Evolutionary conservation across 2,329 filamentous ascomycete genomes (phyloP).

Genomic region (Pseudogymnoascus sp.): DNA sequence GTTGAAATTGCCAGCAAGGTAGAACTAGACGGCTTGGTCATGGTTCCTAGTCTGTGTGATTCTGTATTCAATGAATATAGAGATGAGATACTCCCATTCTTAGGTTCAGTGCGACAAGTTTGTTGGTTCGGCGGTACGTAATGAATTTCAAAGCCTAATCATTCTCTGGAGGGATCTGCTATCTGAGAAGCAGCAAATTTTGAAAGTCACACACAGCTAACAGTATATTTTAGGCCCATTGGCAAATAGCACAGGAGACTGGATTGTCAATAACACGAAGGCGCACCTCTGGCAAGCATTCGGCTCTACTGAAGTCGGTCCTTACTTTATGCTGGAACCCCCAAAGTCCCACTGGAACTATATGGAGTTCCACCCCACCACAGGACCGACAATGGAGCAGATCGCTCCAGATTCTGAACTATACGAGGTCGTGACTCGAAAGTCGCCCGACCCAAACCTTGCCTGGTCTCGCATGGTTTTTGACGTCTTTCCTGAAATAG

Average conservation of each 20-base stretch:
- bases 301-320: constrained; percentile 28
- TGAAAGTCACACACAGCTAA: not conserved
- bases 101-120: constrained; percentile 14
- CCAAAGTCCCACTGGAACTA: constrained; percentile 28
- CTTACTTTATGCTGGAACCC: constrained; percentile 19
- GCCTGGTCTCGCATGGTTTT: constrained; percentile 31
- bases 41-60: constrained; percentile 15
- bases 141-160: not conserved
- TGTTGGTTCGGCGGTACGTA: constrained; percentile 20
- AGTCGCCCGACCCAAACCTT: constrained; percentile 19
- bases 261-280: constrained; percentile 23
- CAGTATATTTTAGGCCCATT: constrained; percentile 20
- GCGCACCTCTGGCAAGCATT: constrained; percentile 21
- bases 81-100: constrained; percentile 12
- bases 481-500: constrained; percentile 32
- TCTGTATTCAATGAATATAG: constrained; percentile 15
- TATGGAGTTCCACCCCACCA: constrained; percentile 23
- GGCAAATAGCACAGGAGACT: constrained; percentile 25
- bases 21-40: constrained; percentile 17
- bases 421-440: constrained; percentile 30
- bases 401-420: constrained; percentile 20
- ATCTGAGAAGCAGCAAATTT: not conserved
- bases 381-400: constrained; percentile 19
- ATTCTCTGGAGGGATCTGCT: not conserved
- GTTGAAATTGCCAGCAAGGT: constrained; percentile 19